Conservation (phyloP, 2,329 filamentous ascomycete species). For the Apiospora marii region DNA sequence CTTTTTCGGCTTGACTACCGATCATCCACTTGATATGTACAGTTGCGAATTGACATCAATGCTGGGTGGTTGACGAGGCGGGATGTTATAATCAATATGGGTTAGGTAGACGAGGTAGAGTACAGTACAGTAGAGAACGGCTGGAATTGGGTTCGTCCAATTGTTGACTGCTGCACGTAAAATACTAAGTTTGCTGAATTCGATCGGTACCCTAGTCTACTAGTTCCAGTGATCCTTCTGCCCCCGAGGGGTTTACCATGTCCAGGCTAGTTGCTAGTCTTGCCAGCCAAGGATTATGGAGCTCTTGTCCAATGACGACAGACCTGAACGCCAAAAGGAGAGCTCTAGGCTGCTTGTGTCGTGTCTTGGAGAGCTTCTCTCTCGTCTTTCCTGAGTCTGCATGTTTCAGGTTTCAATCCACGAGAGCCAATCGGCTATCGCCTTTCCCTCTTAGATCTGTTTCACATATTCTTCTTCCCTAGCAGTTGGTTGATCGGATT, state of each 20-base stretch:
- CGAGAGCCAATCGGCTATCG: conserved; percentile 4
- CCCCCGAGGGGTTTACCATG: not conserved
- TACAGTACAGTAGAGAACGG: no score
- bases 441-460: not conserved
- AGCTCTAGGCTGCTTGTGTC: not conserved
- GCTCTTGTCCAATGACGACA: conserved; percentile 3
- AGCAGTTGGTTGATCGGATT: not conserved
- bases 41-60: not conserved
- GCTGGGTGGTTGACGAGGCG: not conserved
- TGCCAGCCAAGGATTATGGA: not conserved
- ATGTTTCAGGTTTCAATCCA: conserved; percentile 22
- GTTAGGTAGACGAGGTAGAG: not conserved
- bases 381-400: not conserved
- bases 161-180: conserved; percentile 1
- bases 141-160: conserved; percentile 5
- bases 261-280: not conserved
- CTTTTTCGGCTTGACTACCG: not conserved
- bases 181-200: not conserved
- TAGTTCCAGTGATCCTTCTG: not conserved
- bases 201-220: conserved; percentile 1
- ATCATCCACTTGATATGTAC: not conserved
- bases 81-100: not conserved
- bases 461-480: not conserved
- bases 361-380: not conserved
- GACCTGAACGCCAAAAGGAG: not conserved